Percentiles rank a stretch among this genome's conserved stretches.
Evolutionary conservation across 139 green algal genomes (phyloP).

Genomic region (Tetradesmus lagerheimii): DNA sequence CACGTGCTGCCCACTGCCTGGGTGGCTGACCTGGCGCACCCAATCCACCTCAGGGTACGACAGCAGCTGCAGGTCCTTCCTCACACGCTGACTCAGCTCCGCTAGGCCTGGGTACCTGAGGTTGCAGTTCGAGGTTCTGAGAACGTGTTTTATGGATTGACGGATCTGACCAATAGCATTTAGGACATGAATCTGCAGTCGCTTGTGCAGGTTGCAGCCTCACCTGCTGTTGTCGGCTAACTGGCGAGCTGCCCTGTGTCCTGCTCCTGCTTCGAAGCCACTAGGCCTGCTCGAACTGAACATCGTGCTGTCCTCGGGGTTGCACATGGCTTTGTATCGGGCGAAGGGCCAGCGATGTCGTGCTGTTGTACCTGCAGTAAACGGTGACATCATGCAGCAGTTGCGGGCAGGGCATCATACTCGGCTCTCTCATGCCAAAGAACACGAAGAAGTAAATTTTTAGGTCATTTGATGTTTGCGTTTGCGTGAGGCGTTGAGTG

Average conservation of each 20-base stretch:
- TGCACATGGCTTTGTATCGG: background rate
- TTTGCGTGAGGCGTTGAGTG: too few relatives aligned
- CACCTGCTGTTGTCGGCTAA: background rate
- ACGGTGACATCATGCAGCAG: background rate
- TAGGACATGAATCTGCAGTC: too few relatives aligned
- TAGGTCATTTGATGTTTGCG: too few relatives aligned
- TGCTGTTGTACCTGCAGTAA: background rate
- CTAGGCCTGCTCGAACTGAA: too few relatives aligned
- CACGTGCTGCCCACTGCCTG: background rate
- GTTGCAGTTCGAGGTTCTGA: background rate
- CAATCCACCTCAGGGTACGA: constrained; percentile 44
- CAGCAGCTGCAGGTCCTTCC: constrained; percentile 47
- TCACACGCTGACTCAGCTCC: constrained; percentile 31
- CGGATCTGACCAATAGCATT: too few relatives aligned
- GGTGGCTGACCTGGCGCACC: constrained; percentile 28
- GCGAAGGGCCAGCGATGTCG: background rate
- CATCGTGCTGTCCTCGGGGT: background rate
- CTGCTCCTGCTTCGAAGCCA: background rate
- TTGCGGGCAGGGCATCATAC: background rate
- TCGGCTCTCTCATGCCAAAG: background rate
- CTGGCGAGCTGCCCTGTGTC: background rate
- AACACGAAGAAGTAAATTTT: too few relatives aligned
- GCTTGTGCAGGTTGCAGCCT: background rate
- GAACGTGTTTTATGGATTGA: too few relatives aligned
- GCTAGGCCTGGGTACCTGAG: constrained; percentile 14